phyloP scores from a whole-genome alignment of 192 early-diverging fungal genomes.

The Backusella sp. region DNA sequence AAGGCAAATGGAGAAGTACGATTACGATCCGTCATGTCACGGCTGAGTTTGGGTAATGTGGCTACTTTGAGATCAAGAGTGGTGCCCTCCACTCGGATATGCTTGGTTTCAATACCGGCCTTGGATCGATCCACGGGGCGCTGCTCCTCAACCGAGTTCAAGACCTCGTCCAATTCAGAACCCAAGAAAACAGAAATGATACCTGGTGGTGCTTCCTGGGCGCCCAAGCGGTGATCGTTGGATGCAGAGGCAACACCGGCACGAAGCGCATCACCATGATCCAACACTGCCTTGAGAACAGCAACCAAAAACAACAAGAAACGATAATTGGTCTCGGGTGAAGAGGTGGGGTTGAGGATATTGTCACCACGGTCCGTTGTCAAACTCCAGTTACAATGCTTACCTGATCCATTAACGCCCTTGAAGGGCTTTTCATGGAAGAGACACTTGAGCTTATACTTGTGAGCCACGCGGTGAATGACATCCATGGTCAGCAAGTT shows the following conservation, averaged over 20 bases:
- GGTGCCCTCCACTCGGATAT: conserved; percentile 92
- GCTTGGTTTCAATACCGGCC: conserved; percentile 72
- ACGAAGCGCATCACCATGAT: conserved; percentile 90
- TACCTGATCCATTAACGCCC: conserved; percentile 97
- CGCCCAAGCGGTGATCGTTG: conserved; percentile 98
- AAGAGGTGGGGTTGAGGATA: conserved; percentile 92
- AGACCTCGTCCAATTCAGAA: conserved; percentile 91
- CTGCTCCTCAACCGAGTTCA: conserved; percentile 86
- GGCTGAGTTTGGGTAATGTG: conserved; percentile 84
- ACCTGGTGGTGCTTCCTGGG: conserved; percentile 95
- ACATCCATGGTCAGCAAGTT: conserved; percentile 98
- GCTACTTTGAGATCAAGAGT: conserved; percentile 94
- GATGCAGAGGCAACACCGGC: conserved; percentile 88
- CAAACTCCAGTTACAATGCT: conserved; percentile 99
- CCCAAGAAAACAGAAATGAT: conserved; percentile 97
- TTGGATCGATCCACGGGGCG: conserved; percentile 85
- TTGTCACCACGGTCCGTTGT: conserved; percentile 95
- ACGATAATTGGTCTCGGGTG: conserved; percentile 97
- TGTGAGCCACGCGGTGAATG: conserved; percentile 95
- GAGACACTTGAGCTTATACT: conserved; percentile 94
- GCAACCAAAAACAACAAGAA: conserved; percentile 96
- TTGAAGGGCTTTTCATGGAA: conserved; percentile 99
- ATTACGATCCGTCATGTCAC: conserved; percentile 99
- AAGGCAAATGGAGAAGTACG: conserved; percentile 99
- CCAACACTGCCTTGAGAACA: conserved; percentile 86